Evolutionary conservation across 805 yeast genomes (phyloP), one percentile per base, ranked within the genome.

Genomic region (Pichia deserticola): DNA sequence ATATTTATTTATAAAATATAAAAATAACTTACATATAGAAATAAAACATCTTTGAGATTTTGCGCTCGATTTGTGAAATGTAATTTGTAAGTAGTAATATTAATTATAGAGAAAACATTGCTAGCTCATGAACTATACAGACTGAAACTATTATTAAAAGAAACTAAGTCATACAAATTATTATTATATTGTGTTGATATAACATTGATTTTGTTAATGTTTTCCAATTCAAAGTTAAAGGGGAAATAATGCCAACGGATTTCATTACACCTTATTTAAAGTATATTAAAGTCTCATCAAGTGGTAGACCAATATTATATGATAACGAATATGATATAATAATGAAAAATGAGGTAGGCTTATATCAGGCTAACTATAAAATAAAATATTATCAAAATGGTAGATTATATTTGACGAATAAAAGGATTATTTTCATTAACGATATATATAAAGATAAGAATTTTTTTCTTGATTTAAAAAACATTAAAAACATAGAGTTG

Each of bases 321-420:
- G 50, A 54, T 1, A 44, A 53, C 40, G 90, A 84, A 58, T 66
- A 69, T 36, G 81, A 79, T 54, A 63, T 82, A 3, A 60, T 72
- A 2, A 78, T 82, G 1, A 80, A 74, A 50, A 73, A 72, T 47
- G 66, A 71, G 25, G 76, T 87, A 1, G 97, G 97, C 0, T 64
- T 90, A 4, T 90, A 90, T 61, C 90, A 85, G 57, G 95, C 89
- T 27, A 79, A 79, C 51, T 69, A 70, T 51, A 87, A 86, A 67
- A 75, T 87, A 28, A 47, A 68, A 2, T 70, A 77, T 33, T 77
- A 82, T 54, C 95, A 87, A 61, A 67, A 75, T 51, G 98, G 98
- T 0, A 71, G 96, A 33, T 60, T 86, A 0, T 89, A 89, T 63
- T 67, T 92, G 33, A 90, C 98, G 0, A 78, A 81, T 37, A 74